Conservation (phyloP, 805 yeast species). For the Kodamaea nitidulidarum region DNA sequence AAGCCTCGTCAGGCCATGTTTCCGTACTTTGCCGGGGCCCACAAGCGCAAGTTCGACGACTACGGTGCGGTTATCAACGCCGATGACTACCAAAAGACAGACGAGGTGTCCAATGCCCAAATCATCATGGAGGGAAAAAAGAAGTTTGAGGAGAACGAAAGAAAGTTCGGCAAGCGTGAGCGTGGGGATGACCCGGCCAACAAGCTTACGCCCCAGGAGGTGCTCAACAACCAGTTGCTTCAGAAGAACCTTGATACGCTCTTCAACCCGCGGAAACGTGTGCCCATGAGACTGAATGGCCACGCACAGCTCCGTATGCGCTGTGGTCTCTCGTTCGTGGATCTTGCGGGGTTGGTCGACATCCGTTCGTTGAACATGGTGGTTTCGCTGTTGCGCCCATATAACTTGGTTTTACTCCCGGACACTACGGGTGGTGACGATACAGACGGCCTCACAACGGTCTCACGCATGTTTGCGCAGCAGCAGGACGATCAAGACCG, state of each 20-base stretch:
- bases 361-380: slow-evolving; percentile 75
- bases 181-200: slow-evolving; percentile 18
- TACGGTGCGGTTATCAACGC: slow-evolving; percentile 77
- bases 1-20: slow-evolving; percentile 64
- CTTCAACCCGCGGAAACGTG: slow-evolving; percentile 48
- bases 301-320: slow-evolving; percentile 44
- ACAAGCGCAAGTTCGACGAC: slow-evolving; percentile 67
- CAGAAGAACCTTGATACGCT: slow-evolving; percentile 46
- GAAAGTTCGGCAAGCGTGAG: slow-evolving; percentile 19
- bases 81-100: slow-evolving; percentile 56
- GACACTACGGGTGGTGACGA: slow-evolving; percentile 31
- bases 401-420: slow-evolving; percentile 57
- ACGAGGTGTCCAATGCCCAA: slow-evolving; percentile 40
- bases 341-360: slow-evolving; percentile 81
- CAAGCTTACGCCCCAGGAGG: slow-evolving; percentile 41
- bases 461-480: slow-evolving; percentile 26
- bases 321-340: slow-evolving; percentile 74
- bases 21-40: slow-evolving; percentile 53
- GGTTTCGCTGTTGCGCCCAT: slow-evolving; percentile 74
- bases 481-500: slow-evolving; percentile 26
- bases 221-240: slow-evolving; percentile 37
- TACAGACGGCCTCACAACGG: slow-evolving; percentile 22
- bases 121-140: slow-evolving; percentile 36
- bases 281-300: slow-evolving; percentile 16
- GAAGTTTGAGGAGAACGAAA: slow-evolving; percentile 31